These are phyloP conservation scores for Potentilla sterilis DNA, from an alignment of 306 rosid species.

Conservation along the genomic window DNA sequence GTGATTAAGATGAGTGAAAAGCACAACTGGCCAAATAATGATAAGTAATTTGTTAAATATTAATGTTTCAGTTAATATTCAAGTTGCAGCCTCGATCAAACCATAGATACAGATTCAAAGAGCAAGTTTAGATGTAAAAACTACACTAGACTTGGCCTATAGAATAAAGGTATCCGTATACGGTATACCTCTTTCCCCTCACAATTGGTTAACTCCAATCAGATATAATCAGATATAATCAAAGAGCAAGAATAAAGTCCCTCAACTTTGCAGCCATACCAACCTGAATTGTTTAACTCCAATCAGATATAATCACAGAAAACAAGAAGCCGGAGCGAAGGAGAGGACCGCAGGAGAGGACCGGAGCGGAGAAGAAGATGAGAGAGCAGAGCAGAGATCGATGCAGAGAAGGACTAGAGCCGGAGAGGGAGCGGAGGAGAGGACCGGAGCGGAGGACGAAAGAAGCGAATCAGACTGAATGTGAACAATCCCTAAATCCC, in stretches of 20 bases:
- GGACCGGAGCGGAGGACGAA: too few species aligned
- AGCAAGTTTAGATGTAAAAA: conserved; percentile 10
- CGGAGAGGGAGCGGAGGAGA: too few species aligned
- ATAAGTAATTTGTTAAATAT: neutral
- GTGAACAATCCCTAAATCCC: too few species aligned
- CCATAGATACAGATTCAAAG: conserved; percentile 3
- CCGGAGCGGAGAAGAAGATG: too few species aligned
- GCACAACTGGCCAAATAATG: too few species aligned
- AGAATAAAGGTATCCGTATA: conserved; percentile 7
- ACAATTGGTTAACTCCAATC: conserved; percentile 65
- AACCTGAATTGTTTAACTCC: conserved; percentile 42
- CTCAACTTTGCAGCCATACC: conserved; percentile 94
- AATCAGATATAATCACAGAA: neutral
- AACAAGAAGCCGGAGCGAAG: neutral
- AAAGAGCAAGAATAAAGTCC: conserved; percentile 71
- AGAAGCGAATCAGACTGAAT: too few species aligned
- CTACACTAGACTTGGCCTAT: conserved; percentile 10
- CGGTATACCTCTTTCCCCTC: conserved; percentile 86
- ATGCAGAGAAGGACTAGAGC: too few species aligned
- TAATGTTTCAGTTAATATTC: neutral
- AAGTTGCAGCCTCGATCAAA: neutral
- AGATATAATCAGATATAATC: too few species aligned
- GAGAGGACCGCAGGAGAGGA: too few species aligned
- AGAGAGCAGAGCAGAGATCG: too few species aligned
- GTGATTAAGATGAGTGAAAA: too few species aligned